Evolutionary conservation across 805 yeast genomes (phyloP).

Genomic region (Barnettozyma vustinii): DNA sequence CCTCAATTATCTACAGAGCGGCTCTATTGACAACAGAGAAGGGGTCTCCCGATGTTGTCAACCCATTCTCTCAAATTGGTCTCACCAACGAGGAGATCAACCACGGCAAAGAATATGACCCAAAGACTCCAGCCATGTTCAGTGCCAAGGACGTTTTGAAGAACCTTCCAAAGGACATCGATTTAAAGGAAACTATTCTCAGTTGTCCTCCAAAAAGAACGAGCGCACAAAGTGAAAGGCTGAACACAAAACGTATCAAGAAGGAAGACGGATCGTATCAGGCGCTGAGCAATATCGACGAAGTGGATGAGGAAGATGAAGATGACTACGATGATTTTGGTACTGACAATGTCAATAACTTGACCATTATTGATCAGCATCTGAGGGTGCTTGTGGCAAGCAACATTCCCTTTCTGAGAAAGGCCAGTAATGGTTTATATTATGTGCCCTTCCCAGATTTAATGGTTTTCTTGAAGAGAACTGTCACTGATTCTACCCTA

Average conservation of each 20-base stretch:
- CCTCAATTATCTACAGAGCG: constrained; percentile 57
- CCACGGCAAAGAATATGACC: constrained; percentile 26
- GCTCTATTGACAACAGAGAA: constrained; percentile 57
- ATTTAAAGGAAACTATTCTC: constrained; percentile 41
- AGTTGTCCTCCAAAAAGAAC: constrained; percentile 34
- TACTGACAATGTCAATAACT: constrained; percentile 20
- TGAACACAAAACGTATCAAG: constrained; percentile 34
- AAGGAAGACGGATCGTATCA: constrained; percentile 31
- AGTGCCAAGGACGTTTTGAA: constrained; percentile 40
- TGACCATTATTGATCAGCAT: constrained; percentile 49
- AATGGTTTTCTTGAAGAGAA: constrained; percentile 39
- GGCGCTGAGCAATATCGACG: constrained; percentile 4
- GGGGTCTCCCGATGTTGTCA: constrained; percentile 36
- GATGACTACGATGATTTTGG: constrained; percentile 17
- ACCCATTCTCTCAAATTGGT: constrained; percentile 43
- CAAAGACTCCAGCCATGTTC: constrained; percentile 28
- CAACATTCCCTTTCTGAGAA: constrained; percentile 55
- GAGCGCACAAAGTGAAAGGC: constrained; percentile 13
- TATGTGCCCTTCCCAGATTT: constrained; percentile 59
- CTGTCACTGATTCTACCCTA: constrained; percentile 50
- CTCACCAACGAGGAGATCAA: constrained; percentile 42
- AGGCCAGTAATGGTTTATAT: constrained; percentile 49
- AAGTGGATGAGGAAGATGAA: constrained; percentile 23
- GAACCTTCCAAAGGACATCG: constrained; percentile 35
- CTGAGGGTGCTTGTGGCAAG: constrained; percentile 57